Evolutionary conservation across 1,284 basidiomycete genomes (phyloP).

Genomic region (Fomes fomentarius): DNA sequence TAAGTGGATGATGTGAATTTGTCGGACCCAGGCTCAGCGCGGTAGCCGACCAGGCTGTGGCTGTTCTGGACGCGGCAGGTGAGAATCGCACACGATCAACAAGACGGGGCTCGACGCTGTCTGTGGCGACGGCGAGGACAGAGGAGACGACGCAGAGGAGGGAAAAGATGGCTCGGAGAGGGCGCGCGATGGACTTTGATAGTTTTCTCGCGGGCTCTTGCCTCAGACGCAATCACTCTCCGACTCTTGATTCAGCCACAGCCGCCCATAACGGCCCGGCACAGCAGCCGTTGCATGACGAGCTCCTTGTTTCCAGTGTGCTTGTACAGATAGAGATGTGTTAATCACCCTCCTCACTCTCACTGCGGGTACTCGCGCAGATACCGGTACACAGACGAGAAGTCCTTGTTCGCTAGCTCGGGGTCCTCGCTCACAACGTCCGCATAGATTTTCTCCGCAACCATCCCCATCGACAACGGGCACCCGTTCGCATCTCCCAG

Average conservation of each 20-base stretch:
- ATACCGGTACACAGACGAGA: conserved; percentile 78
- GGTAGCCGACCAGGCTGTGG: conserved; percentile 16
- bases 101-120: conserved; percentile 10
- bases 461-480: conserved; percentile 66
- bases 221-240: conserved; percentile 1
- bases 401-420: conserved; percentile 71
- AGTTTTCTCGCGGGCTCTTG: background rate
- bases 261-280: conserved; percentile 12
- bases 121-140: conserved; percentile 8
- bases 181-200: conserved; percentile 2
- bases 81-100: conserved; percentile 7
- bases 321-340: background rate
- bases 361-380: conserved; percentile 37
- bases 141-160: conserved; percentile 5
- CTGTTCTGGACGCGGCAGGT: conserved; percentile 14
- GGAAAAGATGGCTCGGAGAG: background rate
- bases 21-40: conserved; percentile 15
- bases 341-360: conserved; percentile 3
- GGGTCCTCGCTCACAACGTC: conserved; percentile 55
- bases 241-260: conserved; percentile 9
- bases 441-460: conserved; percentile 63
- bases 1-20: conserved; percentile 19
- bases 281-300: too few species aligned
- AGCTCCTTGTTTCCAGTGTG: background rate
- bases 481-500: conserved; percentile 55